Percentiles rank a stretch among this genome's conserved stretches.
phyloP scores from a whole-genome alignment of 1,139 yeast species.

The Taphrina betulina region DNA sequence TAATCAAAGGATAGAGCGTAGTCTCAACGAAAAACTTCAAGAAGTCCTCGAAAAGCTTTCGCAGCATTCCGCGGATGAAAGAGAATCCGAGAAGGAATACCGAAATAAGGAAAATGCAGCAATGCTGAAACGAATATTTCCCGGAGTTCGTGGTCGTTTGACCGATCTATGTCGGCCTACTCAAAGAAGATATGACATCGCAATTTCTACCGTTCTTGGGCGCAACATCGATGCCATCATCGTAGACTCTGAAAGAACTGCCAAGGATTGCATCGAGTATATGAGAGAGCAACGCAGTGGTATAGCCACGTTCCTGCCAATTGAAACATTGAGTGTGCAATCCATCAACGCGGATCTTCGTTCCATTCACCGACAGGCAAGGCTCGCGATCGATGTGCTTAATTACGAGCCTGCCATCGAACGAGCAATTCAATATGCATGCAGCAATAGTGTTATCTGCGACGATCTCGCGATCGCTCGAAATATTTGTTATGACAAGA shows the following conservation, averaged over 20 bases:
- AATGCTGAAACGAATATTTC: conserved; percentile 65
- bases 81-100: conserved; percentile 71
- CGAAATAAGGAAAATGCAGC: conserved; percentile 69
- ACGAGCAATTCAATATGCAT: conserved; percentile 75
- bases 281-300: conserved; percentile 86
- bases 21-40: conserved; percentile 62
- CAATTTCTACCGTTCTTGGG: conserved; percentile 79
- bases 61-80: conserved; percentile 69
- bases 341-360: conserved; percentile 60
- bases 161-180: conserved; percentile 78
- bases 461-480: conserved; percentile 69
- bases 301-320: conserved; percentile 80
- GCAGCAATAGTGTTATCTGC: conserved; percentile 80
- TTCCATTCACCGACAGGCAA: conserved; percentile 55
- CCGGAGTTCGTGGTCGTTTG: conserved; percentile 79
- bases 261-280: conserved; percentile 77
- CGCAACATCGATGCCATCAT: conserved; percentile 75
- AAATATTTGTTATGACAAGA: conserved; percentile 65
- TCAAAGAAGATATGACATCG: conserved; percentile 69
- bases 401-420: conserved; percentile 69
- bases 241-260: conserved; percentile 73
- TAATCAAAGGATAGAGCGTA: conserved; percentile 52
- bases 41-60: conserved; percentile 62
- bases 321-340: conserved; percentile 69
- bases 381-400: conserved; percentile 66